These are phyloP conservation scores for Fusarium metavorans DNA, from an alignment of 2,329 filamentous ascomycete species.

Conservation along the genomic window DNA sequence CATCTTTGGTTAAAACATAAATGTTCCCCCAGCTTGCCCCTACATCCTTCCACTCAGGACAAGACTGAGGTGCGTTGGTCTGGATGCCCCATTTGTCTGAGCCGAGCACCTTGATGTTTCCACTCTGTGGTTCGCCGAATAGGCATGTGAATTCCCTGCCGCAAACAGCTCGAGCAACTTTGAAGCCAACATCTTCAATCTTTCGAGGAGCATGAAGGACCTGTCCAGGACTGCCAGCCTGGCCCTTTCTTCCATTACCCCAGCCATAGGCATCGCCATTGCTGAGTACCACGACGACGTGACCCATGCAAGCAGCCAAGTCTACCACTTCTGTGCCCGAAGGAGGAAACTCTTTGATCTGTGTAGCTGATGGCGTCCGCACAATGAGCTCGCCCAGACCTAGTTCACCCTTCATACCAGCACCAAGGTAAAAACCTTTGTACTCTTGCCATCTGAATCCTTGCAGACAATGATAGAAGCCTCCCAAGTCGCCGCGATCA, in stretches of 20 bases:
- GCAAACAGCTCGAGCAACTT: conserved; percentile 76
- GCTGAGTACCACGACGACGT: conserved; percentile 78
- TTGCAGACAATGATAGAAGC: conserved; percentile 72
- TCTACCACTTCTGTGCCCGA: conserved; percentile 67
- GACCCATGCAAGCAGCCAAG: conserved; percentile 80
- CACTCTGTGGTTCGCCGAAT: conserved; percentile 65
- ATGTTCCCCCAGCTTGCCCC: conserved; percentile 86
- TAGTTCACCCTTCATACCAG: conserved; percentile 78
- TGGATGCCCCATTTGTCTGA: conserved; percentile 78
- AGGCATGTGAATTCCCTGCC: conserved; percentile 89
- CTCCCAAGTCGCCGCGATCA: conserved; percentile 83
- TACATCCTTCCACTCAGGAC: conserved; percentile 74
- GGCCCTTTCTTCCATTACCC: conserved; percentile 88
- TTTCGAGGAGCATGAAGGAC: conserved; percentile 70
- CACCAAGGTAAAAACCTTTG: conserved; percentile 71
- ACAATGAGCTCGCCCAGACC: conserved; percentile 70
- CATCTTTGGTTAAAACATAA: conserved; percentile 74
- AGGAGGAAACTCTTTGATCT: conserved; percentile 74
- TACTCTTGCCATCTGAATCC: conserved; percentile 57
- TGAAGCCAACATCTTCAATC: conserved; percentile 70
- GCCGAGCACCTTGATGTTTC: conserved; percentile 76
- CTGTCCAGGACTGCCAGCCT: conserved; percentile 73
- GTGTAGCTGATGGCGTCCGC: conserved; percentile 59
- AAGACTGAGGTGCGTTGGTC: conserved; percentile 64
- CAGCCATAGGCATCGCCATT: conserved; percentile 87